Evolutionary conservation across 768 basidiomycete genomes (phyloP), one percentile per base, ranked within the genome.

Genomic region (Collybiopsis luxurians): DNA sequence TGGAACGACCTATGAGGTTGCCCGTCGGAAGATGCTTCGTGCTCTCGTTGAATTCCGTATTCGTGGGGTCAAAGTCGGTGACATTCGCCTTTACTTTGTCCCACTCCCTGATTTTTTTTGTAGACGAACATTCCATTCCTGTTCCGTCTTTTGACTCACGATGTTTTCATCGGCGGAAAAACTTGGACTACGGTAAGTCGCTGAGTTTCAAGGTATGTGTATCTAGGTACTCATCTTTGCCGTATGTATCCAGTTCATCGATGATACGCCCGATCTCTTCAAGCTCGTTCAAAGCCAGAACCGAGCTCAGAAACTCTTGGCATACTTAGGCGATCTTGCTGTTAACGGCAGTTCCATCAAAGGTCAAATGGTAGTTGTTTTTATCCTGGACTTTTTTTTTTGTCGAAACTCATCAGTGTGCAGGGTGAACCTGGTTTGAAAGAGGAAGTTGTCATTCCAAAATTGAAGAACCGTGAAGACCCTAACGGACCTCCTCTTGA

Each of bases 11-110:
- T 99, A 98, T 67, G 97, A 99, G 68, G 95, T 99, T 51, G 97
- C 97, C 36, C 89, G 97, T 58, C 83, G 97, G 63, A 99, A 99
- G 81, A 98, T 98, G 95, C 85, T 99, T 54, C 92, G 97, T 64
- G 96, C 97, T 31, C 84, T 99, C n/a, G 95, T 99, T 46, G 97
- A 99, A 71, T 99, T 98, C 87, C 91, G 97, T 66, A 98, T 99
- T 64, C 93, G 97, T 62, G 97, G 97, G 64, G 94, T 98, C 73
- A 98, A 98, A 86, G 92, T 87, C 42, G n/a, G 66, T 61, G 50
- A 43, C 23, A 53, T 30, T 23, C 13, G 28, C 15, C 21, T 26
- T n/a, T 34, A 31, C 34, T 51, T 6, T 4, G 24, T 12, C 2
- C 21, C 23, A 11, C 23, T 28, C 19, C 30, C 31, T 11, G 30